Evolutionary conservation across 257 asterid genomes (phyloP), one percentile per base, ranked within the genome.

Genomic region (Euphrasia confusa): DNA sequence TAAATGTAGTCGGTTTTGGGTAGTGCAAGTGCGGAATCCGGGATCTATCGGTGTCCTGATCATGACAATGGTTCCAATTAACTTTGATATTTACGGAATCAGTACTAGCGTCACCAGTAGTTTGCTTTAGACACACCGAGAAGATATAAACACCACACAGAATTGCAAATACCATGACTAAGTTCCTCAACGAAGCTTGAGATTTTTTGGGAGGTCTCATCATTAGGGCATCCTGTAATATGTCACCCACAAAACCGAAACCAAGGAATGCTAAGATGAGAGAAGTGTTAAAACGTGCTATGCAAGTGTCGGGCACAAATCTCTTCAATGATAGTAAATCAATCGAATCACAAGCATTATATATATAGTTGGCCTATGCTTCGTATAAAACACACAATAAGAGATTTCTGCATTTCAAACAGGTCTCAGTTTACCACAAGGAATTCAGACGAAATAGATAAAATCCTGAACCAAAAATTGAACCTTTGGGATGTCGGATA

Each of bases 181-280:
- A 60, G 75, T 80, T 80, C 81, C 99, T 78, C 66, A 79, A 68
- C 54, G 86, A 55, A 55, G 85, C 89, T 10, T 77, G 88, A 42
- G 89, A 76, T 73, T 77, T 92, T 88, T 80, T 92, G 37, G 95
- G 86, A 70, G 89, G 72, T 74, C 77, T 92, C 69, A 87, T 80
- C 49, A 82, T 72, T 56, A 89, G 18, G 35, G 77, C 72, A 33
- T 74, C 95, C 97, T 86, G 87, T 54, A 50, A 50, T 17, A 11
- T 7, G 28, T 3, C 55, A 65, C 67, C 50, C 67, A 61, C 49
- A 76, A 13, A 48, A 30, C 39, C 21, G 37, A 54, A 67, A 21
- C 24, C 24, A 21, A 21, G 24, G 24, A 21, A 5, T 48, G 54
- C 2, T n/a, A 13, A 48, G 8, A 48, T 52, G 60, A 54, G 44